Evolutionary conservation across 495 filamentous ascomycete genomes (phyloP), one percentile per base, ranked within the genome.

Genomic region (Tuber umbilicatum): DNA sequence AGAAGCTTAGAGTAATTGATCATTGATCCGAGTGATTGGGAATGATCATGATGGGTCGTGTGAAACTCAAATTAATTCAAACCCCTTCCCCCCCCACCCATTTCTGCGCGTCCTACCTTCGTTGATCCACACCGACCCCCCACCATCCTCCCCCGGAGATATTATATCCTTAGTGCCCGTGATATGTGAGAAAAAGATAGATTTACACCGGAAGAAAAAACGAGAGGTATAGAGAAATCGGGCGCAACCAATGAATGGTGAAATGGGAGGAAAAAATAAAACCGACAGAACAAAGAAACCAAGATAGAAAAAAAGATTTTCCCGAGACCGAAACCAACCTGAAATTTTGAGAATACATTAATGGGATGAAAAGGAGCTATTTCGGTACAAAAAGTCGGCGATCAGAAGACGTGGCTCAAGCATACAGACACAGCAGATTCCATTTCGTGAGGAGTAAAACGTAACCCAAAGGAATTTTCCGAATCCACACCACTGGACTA

Each of bases 331-430:
- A 64, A 64, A 64, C 55, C 55, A 64, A 64, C 55, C 55, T 31
- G 55, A 64, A 64, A 64, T 64, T 64, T 64, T 64, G 55, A 64
- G 55, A 64, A 64, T 31, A 64, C 55, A 64, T 64, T 64, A 64
- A 64, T 64, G 55, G 55, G 55, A 31, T 5, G 55, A 64, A 27
- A 64, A 64, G 14, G 55, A 4, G 27, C 55, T 64, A 31, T 64
- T 64, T 64, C 55, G 12, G 3, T 64, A 64, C n/a, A 64, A 6
- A 55, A 47, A 31, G 55, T 64, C n/a, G 55, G 55, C 55, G 31
- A 64, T 64, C 55, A 31, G n/a, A 64, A 31, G 55, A 5, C 27
- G n/a, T 31, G n/a, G n/a, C n/a, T 64, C 55, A 64, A 31, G n/a
- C 55, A 64, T 64, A 64, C 55, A 64, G 55, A 64, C 55, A 64